Conservation (phyloP, 148 eudicot species). For the Simmondsia chinensis region DNA sequence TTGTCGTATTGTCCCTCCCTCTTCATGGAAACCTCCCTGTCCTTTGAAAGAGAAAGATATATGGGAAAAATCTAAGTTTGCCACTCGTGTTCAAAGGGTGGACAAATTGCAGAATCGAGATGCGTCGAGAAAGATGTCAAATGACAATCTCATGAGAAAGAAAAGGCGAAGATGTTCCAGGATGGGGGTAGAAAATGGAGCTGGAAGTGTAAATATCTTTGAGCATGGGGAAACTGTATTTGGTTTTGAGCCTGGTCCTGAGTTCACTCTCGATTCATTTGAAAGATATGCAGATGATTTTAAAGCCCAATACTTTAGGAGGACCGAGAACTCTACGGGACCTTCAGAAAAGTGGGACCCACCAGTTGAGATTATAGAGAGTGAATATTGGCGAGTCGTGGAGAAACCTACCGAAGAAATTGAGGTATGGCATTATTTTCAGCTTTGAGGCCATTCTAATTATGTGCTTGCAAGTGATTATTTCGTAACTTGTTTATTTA, state of each 20-base stretch:
- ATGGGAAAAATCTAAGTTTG: constrained; percentile 76
- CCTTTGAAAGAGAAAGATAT: constrained; percentile 46
- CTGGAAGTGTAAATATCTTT: constrained; percentile 21
- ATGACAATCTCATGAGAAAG: constrained; percentile 43
- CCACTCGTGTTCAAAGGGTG: constrained; percentile 78
- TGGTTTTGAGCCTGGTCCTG: constrained; percentile 97
- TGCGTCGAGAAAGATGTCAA: constrained; percentile 36
- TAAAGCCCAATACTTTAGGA: constrained; percentile 65
- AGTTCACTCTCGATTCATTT: constrained; percentile 72
- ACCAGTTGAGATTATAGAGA: constrained; percentile 75
- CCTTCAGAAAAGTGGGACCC: constrained; percentile 44
- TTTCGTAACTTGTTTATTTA: no score
- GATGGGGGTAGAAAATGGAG: constrained; percentile 38
- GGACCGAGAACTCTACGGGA: constrained; percentile 17
- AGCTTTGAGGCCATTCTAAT: neutral
- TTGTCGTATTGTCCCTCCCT: constrained; percentile 90
- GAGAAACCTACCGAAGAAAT: constrained; percentile 96
- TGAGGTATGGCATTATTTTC: constrained; percentile 47
- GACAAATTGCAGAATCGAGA: constrained; percentile 93
- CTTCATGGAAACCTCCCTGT: constrained; percentile 91
- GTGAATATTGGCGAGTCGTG: constrained; percentile 98
- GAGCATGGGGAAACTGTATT: constrained; percentile 28
- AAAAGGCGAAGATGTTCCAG: constrained; percentile 66
- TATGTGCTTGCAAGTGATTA: no score
- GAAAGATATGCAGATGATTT: constrained; percentile 83